Conservation (phyloP, 2,329 filamentous ascomycete species). For the Allantophomopsis lycopodina region DNA sequence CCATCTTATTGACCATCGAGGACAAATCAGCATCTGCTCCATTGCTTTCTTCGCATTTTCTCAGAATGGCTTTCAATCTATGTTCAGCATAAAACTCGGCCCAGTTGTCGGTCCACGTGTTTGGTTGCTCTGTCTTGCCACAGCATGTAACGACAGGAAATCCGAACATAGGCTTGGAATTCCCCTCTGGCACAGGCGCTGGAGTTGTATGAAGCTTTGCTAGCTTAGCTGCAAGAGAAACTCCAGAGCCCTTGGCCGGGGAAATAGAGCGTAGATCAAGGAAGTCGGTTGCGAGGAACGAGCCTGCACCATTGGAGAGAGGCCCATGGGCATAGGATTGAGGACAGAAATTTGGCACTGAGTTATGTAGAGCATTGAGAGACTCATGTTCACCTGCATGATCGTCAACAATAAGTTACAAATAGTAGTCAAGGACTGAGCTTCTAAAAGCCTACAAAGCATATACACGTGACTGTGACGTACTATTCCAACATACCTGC, state of each 20-base stretch:
- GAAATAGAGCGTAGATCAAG: constrained; percentile 41
- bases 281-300: constrained; percentile 65
- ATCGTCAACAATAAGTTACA: no score
- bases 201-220: constrained; percentile 66
- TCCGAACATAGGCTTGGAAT: constrained; percentile 54
- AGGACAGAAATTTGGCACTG: constrained; percentile 65
- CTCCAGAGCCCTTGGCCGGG: constrained; percentile 23
- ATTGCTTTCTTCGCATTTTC: constrained; percentile 41
- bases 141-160: constrained; percentile 81
- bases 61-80: constrained; percentile 52
- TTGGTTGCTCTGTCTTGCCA: constrained; percentile 72
- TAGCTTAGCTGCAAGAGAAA: constrained; percentile 60
- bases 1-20: constrained; percentile 49
- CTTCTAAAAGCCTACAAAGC: no score
- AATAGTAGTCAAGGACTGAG: no score
- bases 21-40: constrained; percentile 50
- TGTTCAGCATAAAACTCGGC: constrained; percentile 74
- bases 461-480: no score
- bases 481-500: constrained; percentile 27
- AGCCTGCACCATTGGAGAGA: constrained; percentile 24
- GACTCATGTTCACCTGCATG: constrained; percentile 63
- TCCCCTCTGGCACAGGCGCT: constrained; percentile 48
- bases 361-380: constrained; percentile 64
- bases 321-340: constrained; percentile 59
- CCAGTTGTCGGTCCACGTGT: constrained; percentile 62